phyloP scores from a whole-genome alignment of 2,329 filamentous ascomycete species.

The Elsinoe fawcettii region DNA sequence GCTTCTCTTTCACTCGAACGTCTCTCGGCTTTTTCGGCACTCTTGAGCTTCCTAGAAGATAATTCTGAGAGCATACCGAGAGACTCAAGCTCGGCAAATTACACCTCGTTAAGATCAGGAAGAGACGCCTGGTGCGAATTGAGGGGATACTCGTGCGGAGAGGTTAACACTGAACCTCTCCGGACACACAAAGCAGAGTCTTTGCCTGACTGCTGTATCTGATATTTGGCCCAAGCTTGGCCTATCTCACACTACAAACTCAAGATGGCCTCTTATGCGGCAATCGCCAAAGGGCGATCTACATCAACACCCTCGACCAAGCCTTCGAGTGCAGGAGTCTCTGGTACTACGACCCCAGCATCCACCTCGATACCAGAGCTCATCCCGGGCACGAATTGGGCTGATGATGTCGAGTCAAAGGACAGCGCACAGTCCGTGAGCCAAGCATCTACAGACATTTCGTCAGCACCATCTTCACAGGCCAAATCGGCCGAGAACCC shows the following conservation, averaged over 20 bases:
- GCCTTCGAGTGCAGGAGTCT: constrained; percentile 39
- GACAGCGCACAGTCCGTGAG: constrained; percentile 24
- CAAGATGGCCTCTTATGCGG: constrained; percentile 68
- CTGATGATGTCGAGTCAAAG: constrained; percentile 40
- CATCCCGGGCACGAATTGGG: constrained; percentile 35
- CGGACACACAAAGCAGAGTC: constrained; percentile 13
- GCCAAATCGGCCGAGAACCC: background rate
- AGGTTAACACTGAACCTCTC: constrained; percentile 14
- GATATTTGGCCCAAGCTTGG: background rate
- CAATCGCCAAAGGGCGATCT: constrained; percentile 78
- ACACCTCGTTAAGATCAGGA: background rate
- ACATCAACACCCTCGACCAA: constrained; percentile 39
- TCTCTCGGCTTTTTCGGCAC: background rate
- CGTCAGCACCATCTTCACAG: constrained; percentile 35
- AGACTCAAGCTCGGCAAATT: background rate
- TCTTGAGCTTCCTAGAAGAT: background rate
- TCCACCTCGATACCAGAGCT: constrained; percentile 32
- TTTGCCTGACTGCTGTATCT: background rate
- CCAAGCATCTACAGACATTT: constrained; percentile 24
- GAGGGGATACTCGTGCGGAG: constrained; percentile 5
- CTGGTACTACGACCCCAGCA: constrained; percentile 36
- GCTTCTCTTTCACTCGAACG: background rate
- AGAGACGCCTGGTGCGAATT: background rate
- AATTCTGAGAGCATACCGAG: background rate
- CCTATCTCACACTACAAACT: background rate